A percentile compares a stretch with the other conserved stretches of the same genome.
Conservation (phyloP, 441 rosid species). For the Biscutella auriculata region DNA sequence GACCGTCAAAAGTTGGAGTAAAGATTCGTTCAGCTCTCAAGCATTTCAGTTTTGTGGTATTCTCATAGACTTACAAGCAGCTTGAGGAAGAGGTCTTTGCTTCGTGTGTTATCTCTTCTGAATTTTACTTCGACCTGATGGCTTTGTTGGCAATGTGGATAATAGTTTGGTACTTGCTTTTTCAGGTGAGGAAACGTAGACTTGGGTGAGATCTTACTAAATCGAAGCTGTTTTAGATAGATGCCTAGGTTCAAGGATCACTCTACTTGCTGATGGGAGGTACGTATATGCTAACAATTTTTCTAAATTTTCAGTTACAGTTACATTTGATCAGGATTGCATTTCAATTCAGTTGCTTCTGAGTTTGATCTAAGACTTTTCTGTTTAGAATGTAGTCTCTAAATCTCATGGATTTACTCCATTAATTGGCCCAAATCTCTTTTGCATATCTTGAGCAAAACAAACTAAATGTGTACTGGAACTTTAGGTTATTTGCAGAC, state of each 20-base stretch:
- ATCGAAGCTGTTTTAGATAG: neutral
- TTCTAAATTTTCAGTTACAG: neutral
- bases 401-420: no score
- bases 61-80: neutral
- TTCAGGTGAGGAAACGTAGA: constrained; percentile 1
- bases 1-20: neutral
- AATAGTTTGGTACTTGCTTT: constrained; percentile 8
- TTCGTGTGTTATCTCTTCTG: constrained; percentile 2
- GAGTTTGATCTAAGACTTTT: neutral
- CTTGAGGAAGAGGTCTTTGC: constrained; percentile 10
- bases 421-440: no score
- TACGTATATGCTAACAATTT: neutral
- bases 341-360: neutral
- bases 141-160: neutral
- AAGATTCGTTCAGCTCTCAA: constrained; percentile 5
- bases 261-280: constrained; percentile 5
- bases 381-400: neutral
- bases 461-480: no score
- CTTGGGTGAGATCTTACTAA: constrained; percentile 5
- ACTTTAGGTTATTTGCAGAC: no score
- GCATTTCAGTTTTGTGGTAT: neutral
- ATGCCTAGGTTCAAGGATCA: neutral
- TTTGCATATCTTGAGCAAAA: no score
- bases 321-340: neutral
- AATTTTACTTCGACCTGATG: neutral